Conservation (phyloP, 345 rosid species). For the Schrenkiella parvula region DNA sequence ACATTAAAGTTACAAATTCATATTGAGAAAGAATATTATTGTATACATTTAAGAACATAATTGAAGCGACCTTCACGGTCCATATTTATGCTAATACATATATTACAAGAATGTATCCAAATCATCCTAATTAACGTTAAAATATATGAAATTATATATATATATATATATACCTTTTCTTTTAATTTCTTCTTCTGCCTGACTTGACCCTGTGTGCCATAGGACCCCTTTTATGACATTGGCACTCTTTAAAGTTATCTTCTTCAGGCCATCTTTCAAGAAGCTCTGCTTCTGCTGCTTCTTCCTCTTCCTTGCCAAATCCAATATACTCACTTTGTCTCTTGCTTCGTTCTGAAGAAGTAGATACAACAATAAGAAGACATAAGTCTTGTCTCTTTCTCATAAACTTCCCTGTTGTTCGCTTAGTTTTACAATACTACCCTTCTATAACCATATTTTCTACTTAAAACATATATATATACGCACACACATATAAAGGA, state of each 20-base stretch:
- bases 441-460: conserved; percentile 1
- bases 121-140: conserved; percentile 9
- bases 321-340: conserved; percentile 10
- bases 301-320: conserved; percentile 22
- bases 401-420: background rate
- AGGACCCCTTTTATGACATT: conserved; percentile 21
- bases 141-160: background rate
- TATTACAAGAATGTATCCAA: background rate
- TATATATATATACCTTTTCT: conserved; percentile 17
- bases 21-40: conserved; percentile 15
- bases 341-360: conserved; percentile 15
- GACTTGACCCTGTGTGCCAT: conserved; percentile 42
- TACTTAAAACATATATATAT: background rate
- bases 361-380: conserved; percentile 26
- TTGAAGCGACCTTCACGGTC: background rate
- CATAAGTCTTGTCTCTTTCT: conserved; percentile 15
- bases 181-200: conserved; percentile 18
- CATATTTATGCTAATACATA: conserved; percentile 9
- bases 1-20: background rate
- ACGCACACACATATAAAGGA: background rate
- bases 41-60: conserved; percentile 15
- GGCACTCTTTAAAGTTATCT: conserved; percentile 19
- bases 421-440: conserved; percentile 1
- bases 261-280: conserved; percentile 30
- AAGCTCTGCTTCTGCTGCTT: conserved; percentile 18